Conservation (phyloP, 768 basidiomycete species). For the Ramaria sp. region DNA sequence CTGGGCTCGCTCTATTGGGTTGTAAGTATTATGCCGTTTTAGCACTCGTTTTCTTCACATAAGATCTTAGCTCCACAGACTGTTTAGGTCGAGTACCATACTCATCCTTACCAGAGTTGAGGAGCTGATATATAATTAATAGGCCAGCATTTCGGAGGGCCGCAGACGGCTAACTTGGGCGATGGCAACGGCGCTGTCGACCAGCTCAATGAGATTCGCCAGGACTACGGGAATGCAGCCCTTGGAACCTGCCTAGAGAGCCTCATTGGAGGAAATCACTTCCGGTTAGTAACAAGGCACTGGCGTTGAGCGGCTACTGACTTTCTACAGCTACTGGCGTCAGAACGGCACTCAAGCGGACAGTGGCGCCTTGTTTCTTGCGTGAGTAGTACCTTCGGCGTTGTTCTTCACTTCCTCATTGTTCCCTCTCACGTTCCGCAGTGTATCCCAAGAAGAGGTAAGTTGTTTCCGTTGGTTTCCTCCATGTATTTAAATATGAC, state of each 20-base stretch:
- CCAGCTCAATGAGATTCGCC: constrained; percentile 33
- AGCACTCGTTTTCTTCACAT: not conserved
- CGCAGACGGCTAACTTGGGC: constrained; percentile 35
- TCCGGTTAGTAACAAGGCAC: constrained; percentile 23
- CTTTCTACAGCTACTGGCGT: constrained; percentile 32
- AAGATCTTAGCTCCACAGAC: constrained; percentile 29
- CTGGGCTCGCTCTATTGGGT: constrained; percentile 51
- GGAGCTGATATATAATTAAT: not conserved
- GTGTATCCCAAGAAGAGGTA: constrained; percentile 40
- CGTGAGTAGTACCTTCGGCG: constrained; percentile 25
- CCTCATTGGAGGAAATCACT: constrained; percentile 37
- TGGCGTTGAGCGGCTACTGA: not conserved
- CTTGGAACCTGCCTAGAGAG: constrained; percentile 38
- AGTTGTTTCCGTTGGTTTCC: not conserved
- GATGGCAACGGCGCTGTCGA: constrained; percentile 36
- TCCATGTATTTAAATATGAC: not conserved
- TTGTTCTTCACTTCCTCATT: not conserved
- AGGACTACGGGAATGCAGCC: constrained; percentile 27
- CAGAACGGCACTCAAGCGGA: constrained; percentile 48
- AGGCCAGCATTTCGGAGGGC: constrained; percentile 23
- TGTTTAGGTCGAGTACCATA: constrained; percentile 17
- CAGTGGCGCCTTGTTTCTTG: constrained; percentile 45
- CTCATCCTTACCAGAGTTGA: not conserved
- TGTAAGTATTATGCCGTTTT: constrained; percentile 29
- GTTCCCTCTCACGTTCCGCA: constrained; percentile 11